Percentiles rank a stretch among this genome's conserved stretches.
These are phyloP conservation scores for Saccharomyces eubayanus DNA, from an alignment of 805 yeast genomes.

Conservation along the genomic window DNA sequence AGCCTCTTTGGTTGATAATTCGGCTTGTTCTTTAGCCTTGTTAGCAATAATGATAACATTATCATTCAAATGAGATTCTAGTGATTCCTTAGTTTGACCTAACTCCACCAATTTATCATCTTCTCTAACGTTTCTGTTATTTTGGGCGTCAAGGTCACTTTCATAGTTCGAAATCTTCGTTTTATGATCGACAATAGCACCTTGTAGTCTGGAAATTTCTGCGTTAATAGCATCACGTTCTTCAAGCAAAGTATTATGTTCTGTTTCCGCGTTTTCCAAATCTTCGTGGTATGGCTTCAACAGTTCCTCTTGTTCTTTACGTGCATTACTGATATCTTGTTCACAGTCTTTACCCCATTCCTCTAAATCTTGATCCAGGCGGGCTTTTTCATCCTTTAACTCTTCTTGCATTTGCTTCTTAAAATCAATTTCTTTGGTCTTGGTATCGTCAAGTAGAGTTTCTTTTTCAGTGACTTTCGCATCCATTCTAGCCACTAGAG, in stretches of 20 bases:
- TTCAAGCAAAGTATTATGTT: constrained; percentile 28
- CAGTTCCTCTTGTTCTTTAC: constrained; percentile 28
- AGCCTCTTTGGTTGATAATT: constrained; percentile 29
- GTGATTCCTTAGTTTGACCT: constrained; percentile 26
- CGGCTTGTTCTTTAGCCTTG: constrained; percentile 32
- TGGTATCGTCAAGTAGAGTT: constrained; percentile 37
- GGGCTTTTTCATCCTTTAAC: constrained; percentile 10
- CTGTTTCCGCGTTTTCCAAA: constrained; percentile 35
- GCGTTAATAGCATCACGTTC: constrained; percentile 31
- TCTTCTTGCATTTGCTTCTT: constrained; percentile 34
- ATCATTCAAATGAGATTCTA: constrained; percentile 16
- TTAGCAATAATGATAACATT: constrained; percentile 22
- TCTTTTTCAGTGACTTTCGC: constrained; percentile 32
- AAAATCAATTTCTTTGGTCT: constrained; percentile 24
- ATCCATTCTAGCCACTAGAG: constrained; percentile 28
- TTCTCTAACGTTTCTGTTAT: constrained; percentile 25
- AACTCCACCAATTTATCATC: constrained; percentile 28
- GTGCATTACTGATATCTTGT: constrained; percentile 25
- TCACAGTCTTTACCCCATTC: constrained; percentile 25
- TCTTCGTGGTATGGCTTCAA: constrained; percentile 38
- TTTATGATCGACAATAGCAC: constrained; percentile 30
- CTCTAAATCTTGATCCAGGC: constrained; percentile 17
- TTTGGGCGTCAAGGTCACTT: constrained; percentile 26
- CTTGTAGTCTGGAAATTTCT: constrained; percentile 37
- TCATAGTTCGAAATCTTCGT: constrained; percentile 30